phyloP scores from a whole-genome alignment of 2,329 filamentous ascomycete genomes.

The Aspergillus aculeatinus region DNA sequence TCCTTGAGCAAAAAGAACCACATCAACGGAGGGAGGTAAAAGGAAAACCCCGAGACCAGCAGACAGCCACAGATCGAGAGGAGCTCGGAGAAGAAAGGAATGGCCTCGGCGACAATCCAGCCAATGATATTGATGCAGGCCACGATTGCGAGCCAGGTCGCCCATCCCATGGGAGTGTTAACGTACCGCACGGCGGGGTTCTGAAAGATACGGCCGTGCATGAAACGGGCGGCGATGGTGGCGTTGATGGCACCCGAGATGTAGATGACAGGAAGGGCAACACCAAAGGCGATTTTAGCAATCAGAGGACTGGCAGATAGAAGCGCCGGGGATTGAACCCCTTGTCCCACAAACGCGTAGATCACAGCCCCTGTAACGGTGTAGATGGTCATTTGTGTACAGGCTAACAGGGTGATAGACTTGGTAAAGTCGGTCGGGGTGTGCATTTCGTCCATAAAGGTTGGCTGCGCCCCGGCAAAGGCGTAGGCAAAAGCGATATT shows the following conservation, averaged over 20 bases:
- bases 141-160: constrained; percentile 16
- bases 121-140: constrained; percentile 7
- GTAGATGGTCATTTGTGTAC: constrained; percentile 6
- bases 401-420: constrained; percentile 1
- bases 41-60: not conserved
- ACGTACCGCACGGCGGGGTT: too few species aligned
- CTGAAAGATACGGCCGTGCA: constrained; percentile 10
- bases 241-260: constrained; percentile 7
- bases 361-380: constrained; percentile 15
- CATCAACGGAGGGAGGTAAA: constrained; percentile 1
- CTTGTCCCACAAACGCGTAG: constrained; percentile 28
- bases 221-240: constrained; percentile 8
- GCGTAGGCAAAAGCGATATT: constrained; percentile 30
- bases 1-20: constrained; percentile 1
- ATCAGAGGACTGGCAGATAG: constrained; percentile 20
- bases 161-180: constrained; percentile 11
- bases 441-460: not conserved
- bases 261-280: constrained; percentile 10
- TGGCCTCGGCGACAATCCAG: constrained; percentile 21
- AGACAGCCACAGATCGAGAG: not conserved
- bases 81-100: constrained; percentile 12
- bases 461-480: constrained; percentile 26
- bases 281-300: constrained; percentile 3
- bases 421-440: not conserved
- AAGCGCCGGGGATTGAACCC: constrained; percentile 29